A percentile compares a stretch with the other conserved stretches of the same genome.
Evolutionary conservation across 23 red algal species (phyloP).

Genomic region (Gracilariopsis chorda): DNA sequence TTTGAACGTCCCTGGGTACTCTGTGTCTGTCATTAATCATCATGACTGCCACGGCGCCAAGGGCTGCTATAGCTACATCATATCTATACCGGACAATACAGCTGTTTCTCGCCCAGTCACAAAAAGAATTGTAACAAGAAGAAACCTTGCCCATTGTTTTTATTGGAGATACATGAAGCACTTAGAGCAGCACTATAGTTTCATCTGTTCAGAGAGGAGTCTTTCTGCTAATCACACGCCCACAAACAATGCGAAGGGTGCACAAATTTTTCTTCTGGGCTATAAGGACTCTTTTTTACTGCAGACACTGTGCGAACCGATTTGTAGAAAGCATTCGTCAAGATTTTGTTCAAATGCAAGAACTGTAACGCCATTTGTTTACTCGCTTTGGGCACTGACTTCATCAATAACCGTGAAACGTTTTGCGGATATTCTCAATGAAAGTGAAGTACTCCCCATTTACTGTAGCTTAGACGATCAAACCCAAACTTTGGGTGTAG

Average conservation of each 20-base stretch:
- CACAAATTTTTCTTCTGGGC: neutral
- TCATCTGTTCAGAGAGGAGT: neutral
- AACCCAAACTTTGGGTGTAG: neutral
- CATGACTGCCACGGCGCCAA: neutral
- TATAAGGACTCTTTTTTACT: neutral
- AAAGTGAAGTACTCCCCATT: neutral
- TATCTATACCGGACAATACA: neutral
- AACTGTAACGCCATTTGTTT: neutral
- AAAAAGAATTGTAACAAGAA: neutral
- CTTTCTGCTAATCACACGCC: neutral
- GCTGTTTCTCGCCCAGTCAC: neutral
- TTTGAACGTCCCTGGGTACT: neutral
- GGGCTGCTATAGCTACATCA: neutral
- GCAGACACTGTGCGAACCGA: neutral
- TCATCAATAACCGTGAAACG: neutral
- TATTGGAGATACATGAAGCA: neutral
- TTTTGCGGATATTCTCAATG: conserved; percentile 22
- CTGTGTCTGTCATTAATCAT: neutral
- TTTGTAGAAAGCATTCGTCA: neutral
- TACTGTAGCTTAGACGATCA: neutral
- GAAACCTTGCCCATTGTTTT: neutral
- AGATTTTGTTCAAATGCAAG: neutral
- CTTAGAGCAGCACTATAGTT: neutral
- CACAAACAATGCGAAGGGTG: neutral
- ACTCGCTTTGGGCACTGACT: neutral